A percentile compares a stretch with the other conserved stretches of the same genome.
These are phyloP conservation scores for Lepidium aucheri DNA, from an alignment of 345 rosid genomes.

Conservation along the genomic window DNA sequence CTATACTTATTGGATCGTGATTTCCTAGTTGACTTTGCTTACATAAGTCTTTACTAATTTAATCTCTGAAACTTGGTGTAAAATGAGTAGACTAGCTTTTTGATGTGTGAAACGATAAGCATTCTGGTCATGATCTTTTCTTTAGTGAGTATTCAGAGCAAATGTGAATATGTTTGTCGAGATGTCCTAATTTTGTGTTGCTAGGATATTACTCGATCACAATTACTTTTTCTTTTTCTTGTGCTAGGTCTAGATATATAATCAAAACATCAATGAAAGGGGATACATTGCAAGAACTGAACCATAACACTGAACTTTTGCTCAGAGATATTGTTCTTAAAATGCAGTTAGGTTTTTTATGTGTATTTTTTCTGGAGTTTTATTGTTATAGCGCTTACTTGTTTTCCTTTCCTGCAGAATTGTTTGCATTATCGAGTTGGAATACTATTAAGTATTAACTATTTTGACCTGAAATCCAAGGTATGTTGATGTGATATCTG, in stretches of 20 bases:
- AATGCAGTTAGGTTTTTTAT: neutral
- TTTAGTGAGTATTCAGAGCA: neutral
- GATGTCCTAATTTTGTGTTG: too few relatives aligned
- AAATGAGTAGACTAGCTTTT: neutral
- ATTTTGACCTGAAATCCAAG: neutral
- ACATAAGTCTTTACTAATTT: neutral
- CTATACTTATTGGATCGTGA: neutral
- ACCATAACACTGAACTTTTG: slow-evolving; percentile 43
- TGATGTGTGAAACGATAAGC: too few relatives aligned
- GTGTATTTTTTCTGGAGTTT: neutral
- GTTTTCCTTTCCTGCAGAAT: slow-evolving; percentile 9
- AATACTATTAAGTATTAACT: neutral
- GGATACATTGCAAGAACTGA: neutral
- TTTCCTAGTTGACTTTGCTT: neutral
- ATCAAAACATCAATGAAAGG: neutral
- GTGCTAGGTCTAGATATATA: too few relatives aligned
- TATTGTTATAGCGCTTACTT: neutral
- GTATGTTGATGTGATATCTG: slow-evolving; percentile 10
- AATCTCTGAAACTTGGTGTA: neutral
- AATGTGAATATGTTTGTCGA: neutral
- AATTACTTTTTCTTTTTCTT: too few relatives aligned
- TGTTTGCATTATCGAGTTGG: neutral
- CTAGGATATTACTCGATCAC: too few relatives aligned
- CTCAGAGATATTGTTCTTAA: neutral
- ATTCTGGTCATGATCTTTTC: neutral